Evolutionary conservation across 805 yeast species (phyloP).

Genomic region (Kurtzmaniella cleridarum): DNA sequence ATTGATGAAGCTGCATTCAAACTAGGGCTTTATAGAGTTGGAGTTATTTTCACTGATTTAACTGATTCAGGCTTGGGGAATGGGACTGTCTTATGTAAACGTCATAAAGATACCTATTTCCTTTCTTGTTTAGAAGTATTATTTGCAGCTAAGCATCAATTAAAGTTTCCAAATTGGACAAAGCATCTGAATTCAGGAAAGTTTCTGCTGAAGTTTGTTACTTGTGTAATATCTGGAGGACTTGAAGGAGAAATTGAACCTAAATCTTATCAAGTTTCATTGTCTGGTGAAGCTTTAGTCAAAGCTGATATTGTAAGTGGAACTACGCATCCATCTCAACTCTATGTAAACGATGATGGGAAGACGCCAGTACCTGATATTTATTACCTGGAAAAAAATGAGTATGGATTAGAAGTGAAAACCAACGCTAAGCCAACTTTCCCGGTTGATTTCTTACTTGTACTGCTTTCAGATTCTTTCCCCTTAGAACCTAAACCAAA

Average conservation of each 20-base stretch:
- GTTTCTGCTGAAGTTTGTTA: conserved; percentile 86
- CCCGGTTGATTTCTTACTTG: conserved; percentile 86
- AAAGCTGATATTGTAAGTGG: conserved; percentile 82
- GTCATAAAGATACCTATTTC: conserved; percentile 90
- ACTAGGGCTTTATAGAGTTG: conserved; percentile 68
- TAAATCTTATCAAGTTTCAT: conserved; percentile 82
- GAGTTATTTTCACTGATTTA: conserved; percentile 84
- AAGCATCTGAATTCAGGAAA: conserved; percentile 57
- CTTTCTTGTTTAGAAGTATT: conserved; percentile 80
- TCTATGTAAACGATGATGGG: conserved; percentile 66
- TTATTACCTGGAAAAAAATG: conserved; percentile 77
- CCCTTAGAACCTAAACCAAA: conserved; percentile 56
- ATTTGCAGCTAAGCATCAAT: conserved; percentile 79
- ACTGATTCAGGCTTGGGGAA: conserved; percentile 81
- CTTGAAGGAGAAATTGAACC: conserved; percentile 83
- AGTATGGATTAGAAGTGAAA: conserved; percentile 84
- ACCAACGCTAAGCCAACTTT: conserved; percentile 85
- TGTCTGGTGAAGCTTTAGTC: conserved; percentile 81
- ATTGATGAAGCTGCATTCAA: conserved; percentile 50
- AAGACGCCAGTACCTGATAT: conserved; percentile 92
- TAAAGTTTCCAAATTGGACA: conserved; percentile 54
- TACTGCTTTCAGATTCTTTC: conserved; percentile 89
- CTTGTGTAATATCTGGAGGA: conserved; percentile 93
- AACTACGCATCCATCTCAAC: conserved; percentile 84
- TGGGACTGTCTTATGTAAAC: conserved; percentile 86